Evolutionary conservation across 768 basidiomycete genomes (phyloP).

Genomic region (Tricholoma matsutake): DNA sequence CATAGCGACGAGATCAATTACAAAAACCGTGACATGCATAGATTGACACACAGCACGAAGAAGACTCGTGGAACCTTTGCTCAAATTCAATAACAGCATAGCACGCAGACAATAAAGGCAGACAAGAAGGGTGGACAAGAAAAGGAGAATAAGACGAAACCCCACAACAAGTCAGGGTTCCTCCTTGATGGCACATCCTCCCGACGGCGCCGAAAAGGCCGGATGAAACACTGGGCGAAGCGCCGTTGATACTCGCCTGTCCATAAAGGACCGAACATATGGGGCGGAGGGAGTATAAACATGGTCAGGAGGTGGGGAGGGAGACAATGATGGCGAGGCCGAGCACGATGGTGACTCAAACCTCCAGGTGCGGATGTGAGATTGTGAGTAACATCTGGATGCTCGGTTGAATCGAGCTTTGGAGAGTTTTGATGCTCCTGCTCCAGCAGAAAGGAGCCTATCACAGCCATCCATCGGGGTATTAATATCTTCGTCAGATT

Average conservation of each 20-base stretch:
- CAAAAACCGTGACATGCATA: too few relatives aligned
- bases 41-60: too few relatives aligned
- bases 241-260: slow-evolving; percentile 32
- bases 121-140: too few relatives aligned
- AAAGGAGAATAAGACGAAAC: too few relatives aligned
- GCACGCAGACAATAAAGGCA: too few relatives aligned
- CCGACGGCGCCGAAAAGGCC: slow-evolving; percentile 1
- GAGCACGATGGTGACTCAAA: slow-evolving; percentile 12
- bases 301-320: slow-evolving; percentile 15
- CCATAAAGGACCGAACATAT: slow-evolving; percentile 27
- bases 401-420: background rate
- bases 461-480: slow-evolving; percentile 14
- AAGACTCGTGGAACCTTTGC: too few relatives aligned
- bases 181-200: background rate
- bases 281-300: slow-evolving; percentile 31
- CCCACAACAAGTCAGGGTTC: background rate
- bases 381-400: slow-evolving; percentile 10
- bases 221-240: slow-evolving; percentile 31
- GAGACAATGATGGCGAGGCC: slow-evolving; percentile 14
- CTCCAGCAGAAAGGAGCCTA: background rate
- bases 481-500: slow-evolving; percentile 23
- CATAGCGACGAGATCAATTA: too few relatives aligned
- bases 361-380: slow-evolving; percentile 16
- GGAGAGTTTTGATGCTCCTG: background rate
- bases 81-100: too few relatives aligned